Evolutionary conservation across 2,329 filamentous ascomycete species (phyloP), one percentile per base, ranked within the genome.

Genomic region (Colletotrichum sp.): DNA sequence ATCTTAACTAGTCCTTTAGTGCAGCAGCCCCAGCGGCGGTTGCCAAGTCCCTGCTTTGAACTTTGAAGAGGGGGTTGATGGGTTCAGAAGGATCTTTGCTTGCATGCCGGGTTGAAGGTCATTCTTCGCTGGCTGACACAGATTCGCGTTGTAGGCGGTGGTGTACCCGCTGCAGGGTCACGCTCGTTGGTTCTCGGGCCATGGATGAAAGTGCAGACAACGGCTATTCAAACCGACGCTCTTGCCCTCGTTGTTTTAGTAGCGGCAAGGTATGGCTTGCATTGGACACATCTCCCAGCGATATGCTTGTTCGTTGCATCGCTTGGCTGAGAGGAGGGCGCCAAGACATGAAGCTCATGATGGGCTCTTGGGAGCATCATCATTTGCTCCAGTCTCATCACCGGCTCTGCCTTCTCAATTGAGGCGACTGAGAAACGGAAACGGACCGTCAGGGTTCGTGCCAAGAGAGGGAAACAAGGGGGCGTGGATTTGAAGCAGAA

Each of bases 231-330:
- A 63, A 71, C 15, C 9, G 32, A 52, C 59, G 59, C n/a, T 65
- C 22, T 57, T 55, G 61, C 22, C 57, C 39, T 63, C 55, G 52
- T 57, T 27, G 39, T 36, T 63, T 63, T 67, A 68, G 73, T 34
- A 73, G 59, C 44, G 64, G 32, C 64, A 75, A 70, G 13, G 28
- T 22, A 36, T 65, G 39, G 36, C 57, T 75, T 68, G 73, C 44
- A 65, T 68, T 73, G 69, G 64, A 27, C 30, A 71, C 65, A 44
- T 34, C 22, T 74, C 59, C 74, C 64, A 74, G 71, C 44, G 71
- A 66, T 28, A 74, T 75, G 71, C 74, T 66, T 75, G 71, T 55
- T 71, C 48, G 48, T 61, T 34, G 73, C 73, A 65, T 61, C 68
- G 48, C 61, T 65, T 48, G 25, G 36, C 55, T 19, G 48, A 32